Percentiles rank a stretch among this genome's conserved stretches.
These are phyloP conservation scores for Trametes maxima DNA, from an alignment of 768 basidiomycete genomes.

Conservation along the genomic window DNA sequence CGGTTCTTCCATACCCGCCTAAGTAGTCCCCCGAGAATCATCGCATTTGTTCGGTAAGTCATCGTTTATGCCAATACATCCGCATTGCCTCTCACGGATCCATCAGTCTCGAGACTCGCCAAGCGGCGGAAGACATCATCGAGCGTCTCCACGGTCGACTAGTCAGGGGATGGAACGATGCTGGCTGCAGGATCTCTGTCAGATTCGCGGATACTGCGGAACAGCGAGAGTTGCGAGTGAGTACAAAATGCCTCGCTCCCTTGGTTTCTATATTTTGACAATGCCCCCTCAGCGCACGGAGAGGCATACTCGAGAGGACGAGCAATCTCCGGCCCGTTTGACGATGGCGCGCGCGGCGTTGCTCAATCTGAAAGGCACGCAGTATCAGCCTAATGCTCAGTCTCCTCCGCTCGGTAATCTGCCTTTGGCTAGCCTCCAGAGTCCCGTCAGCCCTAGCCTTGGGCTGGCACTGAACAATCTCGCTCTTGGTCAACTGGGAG, in stretches of 20 bases:
- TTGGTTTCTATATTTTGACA: background rate
- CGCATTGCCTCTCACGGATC: background rate
- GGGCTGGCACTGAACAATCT: constrained; percentile 13
- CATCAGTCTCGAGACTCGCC: constrained; percentile 66
- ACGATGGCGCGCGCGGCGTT: constrained; percentile 81
- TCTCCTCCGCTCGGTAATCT: constrained; percentile 30
- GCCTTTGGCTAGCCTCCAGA: constrained; percentile 17
- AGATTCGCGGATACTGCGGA: constrained; percentile 79
- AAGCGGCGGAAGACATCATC: constrained; percentile 75
- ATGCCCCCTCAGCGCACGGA: constrained; percentile 56
- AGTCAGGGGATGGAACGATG: constrained; percentile 78
- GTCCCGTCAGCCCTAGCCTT: constrained; percentile 12
- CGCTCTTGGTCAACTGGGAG: constrained; percentile 1
- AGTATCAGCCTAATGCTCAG: constrained; percentile 37
- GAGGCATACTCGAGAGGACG: constrained; percentile 60
- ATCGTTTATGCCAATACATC: background rate
- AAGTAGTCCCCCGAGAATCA: constrained; percentile 75
- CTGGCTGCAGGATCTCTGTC: constrained; percentile 76
- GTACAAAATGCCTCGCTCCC: constrained; percentile 29
- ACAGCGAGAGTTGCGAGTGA: constrained; percentile 73
- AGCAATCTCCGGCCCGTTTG: constrained; percentile 61
- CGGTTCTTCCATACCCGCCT: constrained; percentile 81
- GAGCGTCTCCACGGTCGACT: constrained; percentile 78
- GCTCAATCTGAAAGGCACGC: constrained; percentile 73
- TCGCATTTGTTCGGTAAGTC: constrained; percentile 76